Evolutionary conservation across 2,329 filamentous ascomycete species (phyloP).

Genomic region (Aspergillus piperis): DNA sequence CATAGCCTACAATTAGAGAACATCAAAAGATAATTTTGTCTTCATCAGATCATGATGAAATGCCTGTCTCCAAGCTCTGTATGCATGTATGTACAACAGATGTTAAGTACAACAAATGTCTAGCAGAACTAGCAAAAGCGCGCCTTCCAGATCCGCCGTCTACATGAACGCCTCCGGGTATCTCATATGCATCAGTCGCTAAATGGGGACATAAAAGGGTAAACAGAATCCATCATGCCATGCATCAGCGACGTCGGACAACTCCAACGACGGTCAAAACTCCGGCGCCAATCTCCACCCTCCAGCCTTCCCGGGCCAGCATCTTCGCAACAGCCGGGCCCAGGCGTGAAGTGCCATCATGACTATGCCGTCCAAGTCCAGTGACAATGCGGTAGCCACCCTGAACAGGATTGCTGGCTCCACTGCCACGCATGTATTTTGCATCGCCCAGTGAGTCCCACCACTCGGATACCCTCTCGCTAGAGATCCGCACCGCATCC

Average conservation of each 20-base stretch:
- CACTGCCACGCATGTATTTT: constrained; percentile 50
- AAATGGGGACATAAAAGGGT: background rate
- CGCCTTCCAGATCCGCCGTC: background rate
- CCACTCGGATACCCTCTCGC: constrained; percentile 68
- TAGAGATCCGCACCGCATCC: constrained; percentile 78
- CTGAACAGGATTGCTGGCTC: constrained; percentile 43
- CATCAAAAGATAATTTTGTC: background rate
- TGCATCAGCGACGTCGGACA: constrained; percentile 30
- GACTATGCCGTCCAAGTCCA: constrained; percentile 76
- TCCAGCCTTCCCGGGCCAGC: constrained; percentile 80
- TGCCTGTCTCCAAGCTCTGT: background rate
- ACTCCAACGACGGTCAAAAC: constrained; percentile 69
- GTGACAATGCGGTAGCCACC: constrained; percentile 74
- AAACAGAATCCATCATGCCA: background rate
- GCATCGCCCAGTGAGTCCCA: constrained; percentile 72
- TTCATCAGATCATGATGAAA: background rate
- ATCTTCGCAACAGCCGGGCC: constrained; percentile 77
- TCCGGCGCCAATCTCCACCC: constrained; percentile 70
- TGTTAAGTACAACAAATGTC: background rate
- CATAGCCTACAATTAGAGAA: background rate
- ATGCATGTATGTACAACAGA: background rate
- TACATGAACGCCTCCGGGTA: constrained; percentile 17
- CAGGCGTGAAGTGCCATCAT: constrained; percentile 72
- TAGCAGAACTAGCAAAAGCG: background rate
- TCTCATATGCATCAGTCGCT: constrained; percentile 13